phyloP scores from a whole-genome alignment of 768 basidiomycete genomes.

The Rhodosporidiobolus sp. region DNA sequence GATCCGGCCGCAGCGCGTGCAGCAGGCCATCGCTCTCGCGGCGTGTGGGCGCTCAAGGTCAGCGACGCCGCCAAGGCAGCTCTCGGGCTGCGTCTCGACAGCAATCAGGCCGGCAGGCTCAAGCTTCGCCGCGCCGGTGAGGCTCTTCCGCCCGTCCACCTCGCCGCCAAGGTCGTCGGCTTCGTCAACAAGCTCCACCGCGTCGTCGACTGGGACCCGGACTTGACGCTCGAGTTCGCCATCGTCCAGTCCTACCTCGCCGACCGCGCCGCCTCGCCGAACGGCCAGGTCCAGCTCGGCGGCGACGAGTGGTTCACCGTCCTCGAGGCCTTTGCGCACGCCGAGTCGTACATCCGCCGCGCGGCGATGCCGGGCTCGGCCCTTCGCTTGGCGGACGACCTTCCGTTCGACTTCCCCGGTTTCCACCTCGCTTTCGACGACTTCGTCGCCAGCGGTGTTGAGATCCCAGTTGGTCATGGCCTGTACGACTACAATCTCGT shows the following conservation, averaged over 20 bases:
- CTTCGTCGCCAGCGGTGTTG: slow-evolving; percentile 31
- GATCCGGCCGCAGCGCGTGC: not conserved
- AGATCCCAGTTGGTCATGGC: slow-evolving; percentile 4
- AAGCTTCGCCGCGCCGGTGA: not conserved
- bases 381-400: not conserved
- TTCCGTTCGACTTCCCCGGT: slow-evolving; percentile 30
- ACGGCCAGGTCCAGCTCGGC: not conserved
- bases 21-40: slow-evolving; percentile 1
- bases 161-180: slow-evolving; percentile 8
- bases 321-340: slow-evolving; percentile 30
- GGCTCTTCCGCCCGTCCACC: not conserved
- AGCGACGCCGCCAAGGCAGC: slow-evolving; percentile 1
- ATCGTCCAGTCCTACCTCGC: slow-evolving; percentile 28
- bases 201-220: slow-evolving; percentile 5
- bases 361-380: too few relatives aligned
- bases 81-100: slow-evolving; percentile 7
- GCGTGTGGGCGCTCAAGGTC: slow-evolving; percentile 5
- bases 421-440: slow-evolving; percentile 38
- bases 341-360: not conserved
- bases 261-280: not conserved
- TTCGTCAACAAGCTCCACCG: slow-evolving; percentile 15
- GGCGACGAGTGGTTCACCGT: slow-evolving; percentile 33
- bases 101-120: not conserved
- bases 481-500: slow-evolving; percentile 23
- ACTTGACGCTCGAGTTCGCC: not conserved